Evolutionary conservation across 176 grass and related monocot genomes (phyloP).

Genomic region (Eleusine coracana): DNA sequence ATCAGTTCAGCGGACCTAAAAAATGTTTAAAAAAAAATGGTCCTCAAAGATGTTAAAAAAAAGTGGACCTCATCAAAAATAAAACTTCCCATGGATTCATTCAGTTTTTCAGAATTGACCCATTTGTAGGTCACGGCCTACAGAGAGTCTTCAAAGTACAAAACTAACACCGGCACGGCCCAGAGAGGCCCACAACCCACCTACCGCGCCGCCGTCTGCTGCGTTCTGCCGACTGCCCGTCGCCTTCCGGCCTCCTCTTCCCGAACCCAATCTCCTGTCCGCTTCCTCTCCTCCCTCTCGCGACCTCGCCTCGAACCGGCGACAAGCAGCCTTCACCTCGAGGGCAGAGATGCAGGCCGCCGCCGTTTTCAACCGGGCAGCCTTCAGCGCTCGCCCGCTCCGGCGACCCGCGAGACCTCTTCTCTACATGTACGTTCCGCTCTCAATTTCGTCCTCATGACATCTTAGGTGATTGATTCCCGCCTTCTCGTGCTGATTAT

Average conservation of each 20-base stretch:
- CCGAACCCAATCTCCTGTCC: constrained; percentile 7
- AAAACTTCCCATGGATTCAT: no score
- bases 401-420: constrained; percentile 10
- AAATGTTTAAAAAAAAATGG: no score
- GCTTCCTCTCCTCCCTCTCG: not conserved
- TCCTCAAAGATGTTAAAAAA: no score
- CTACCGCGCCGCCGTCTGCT: constrained; percentile 22
- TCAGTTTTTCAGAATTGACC: not conserved
- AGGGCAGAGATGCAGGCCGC: constrained; percentile 55
- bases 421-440: not conserved
- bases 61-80: no score
- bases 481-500: constrained; percentile 3
- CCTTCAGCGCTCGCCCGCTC: constrained; percentile 39
- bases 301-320: not conserved
- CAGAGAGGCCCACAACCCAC: not conserved
- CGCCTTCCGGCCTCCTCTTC: not conserved
- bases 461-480: not conserved
- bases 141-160: not conserved
- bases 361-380: constrained; percentile 45
- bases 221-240: not conserved
- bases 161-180: not conserved
- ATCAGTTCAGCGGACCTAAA: no score
- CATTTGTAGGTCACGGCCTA: not conserved
- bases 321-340: not conserved
- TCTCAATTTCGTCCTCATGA: not conserved